A percentile compares a stretch with the other conserved stretches of the same genome.
Conservation (phyloP, 2,329 filamentous ascomycete species). For the Calonectria crousiana region DNA sequence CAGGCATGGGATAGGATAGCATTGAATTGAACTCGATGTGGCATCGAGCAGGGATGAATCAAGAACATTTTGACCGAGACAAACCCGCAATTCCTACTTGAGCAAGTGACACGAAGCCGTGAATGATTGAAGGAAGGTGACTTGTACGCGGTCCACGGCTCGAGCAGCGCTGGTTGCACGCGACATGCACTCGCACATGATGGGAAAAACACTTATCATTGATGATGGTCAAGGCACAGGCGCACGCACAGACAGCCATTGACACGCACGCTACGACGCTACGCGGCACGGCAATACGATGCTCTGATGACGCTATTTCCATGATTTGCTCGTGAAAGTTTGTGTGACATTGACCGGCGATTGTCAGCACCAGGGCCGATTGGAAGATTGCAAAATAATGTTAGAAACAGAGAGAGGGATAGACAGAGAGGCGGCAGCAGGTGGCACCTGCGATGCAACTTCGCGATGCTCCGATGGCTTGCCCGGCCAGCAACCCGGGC, state of each 20-base stretch:
- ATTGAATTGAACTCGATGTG: constrained; percentile 26
- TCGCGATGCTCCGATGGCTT: constrained; percentile 2
- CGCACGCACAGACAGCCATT: neutral
- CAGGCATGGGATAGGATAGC: constrained; percentile 16
- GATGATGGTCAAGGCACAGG: neutral
- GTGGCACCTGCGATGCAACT: neutral
- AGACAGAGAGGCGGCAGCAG: neutral
- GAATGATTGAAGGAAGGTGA: neutral
- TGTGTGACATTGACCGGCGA: constrained; percentile 22
- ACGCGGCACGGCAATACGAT: constrained; percentile 1
- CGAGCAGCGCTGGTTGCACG: neutral
- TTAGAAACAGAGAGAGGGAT: neutral
- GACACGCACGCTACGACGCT: neutral
- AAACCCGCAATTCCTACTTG: neutral
- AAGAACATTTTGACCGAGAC: constrained; percentile 8
- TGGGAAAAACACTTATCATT: neutral
- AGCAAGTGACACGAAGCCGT: constrained; percentile 4
- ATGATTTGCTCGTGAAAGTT: neutral
- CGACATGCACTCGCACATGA: neutral
- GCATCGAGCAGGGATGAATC: constrained; percentile 21
- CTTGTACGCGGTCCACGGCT: neutral
- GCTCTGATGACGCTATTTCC: neutral
- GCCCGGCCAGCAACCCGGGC: constrained; percentile 2
- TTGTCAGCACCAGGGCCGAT: constrained; percentile 16
- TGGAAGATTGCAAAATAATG: neutral